phyloP scores from a whole-genome alignment of 805 yeast genomes.

The Ogataea salicorniae region DNA sequence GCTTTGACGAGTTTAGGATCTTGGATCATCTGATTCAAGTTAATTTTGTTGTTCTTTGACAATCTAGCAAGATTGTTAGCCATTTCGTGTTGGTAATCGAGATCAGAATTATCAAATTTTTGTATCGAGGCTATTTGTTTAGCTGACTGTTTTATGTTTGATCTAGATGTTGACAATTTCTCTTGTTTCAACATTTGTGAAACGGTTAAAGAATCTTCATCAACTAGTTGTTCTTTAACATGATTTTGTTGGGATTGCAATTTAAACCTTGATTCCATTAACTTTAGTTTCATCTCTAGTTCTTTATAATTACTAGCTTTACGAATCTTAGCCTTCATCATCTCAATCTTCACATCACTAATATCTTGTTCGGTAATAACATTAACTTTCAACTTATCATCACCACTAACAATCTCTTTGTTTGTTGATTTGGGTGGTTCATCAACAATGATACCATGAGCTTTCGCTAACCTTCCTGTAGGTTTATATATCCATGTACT shows the following conservation, averaged over 20 bases:
- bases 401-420: neutral
- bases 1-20: constrained; percentile 28
- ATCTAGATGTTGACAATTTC: constrained; percentile 15
- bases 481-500: constrained; percentile 23
- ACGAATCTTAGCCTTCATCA: constrained; percentile 31
- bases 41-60: constrained; percentile 23
- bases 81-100: constrained; percentile 40
- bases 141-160: constrained; percentile 19
- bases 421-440: neutral
- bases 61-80: constrained; percentile 33
- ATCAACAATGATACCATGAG: constrained; percentile 11
- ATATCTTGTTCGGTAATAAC: constrained; percentile 10
- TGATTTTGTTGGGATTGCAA: neutral
- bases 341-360: constrained; percentile 29
- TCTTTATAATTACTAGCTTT: constrained; percentile 19
- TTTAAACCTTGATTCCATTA: constrained; percentile 7
- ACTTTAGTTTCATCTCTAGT: constrained; percentile 23
- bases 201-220: constrained; percentile 32
- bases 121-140: constrained; percentile 34
- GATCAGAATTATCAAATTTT: constrained; percentile 30
- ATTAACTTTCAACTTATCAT: neutral
- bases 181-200: constrained; percentile 34
- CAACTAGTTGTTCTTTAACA: neutral
- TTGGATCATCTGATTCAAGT: constrained; percentile 6
- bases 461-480: constrained; percentile 17